These are phyloP conservation scores for Suillus luteus DNA, from an alignment of 768 basidiomycete genomes.

Conservation along the genomic window DNA sequence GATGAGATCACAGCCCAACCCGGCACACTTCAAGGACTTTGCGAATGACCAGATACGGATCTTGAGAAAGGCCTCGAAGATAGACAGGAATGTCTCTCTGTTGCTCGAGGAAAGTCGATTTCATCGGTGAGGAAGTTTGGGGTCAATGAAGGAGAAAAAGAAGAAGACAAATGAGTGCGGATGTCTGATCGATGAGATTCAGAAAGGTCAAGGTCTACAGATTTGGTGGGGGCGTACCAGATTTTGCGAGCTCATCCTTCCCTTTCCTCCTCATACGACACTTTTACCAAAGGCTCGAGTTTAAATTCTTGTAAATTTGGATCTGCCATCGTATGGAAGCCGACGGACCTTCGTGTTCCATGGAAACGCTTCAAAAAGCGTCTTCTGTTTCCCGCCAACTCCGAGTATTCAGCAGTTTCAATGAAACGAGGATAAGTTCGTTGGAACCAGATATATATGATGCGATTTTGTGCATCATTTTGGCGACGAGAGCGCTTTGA, in stretches of 20 bases:
- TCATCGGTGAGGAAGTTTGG: conserved; percentile 50
- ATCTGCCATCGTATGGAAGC: not conserved
- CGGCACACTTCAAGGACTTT: conserved; percentile 72
- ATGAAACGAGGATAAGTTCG: too few relatives aligned
- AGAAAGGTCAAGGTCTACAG: too few relatives aligned
- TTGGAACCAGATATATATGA: too few relatives aligned
- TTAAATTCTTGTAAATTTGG: not conserved
- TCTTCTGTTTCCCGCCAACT: conserved; percentile 63
- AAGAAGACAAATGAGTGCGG: conserved; percentile 42
- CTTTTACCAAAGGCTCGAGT: conserved; percentile 59
- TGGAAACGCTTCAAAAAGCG: conserved; percentile 65
- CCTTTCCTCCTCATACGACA: conserved; percentile 68
- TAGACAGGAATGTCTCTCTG: too few relatives aligned
- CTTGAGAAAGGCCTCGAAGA: too few relatives aligned
- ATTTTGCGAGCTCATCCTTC: conserved; percentile 48
- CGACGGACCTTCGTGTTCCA: conserved; percentile 48
- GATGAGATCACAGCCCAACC: conserved; percentile 76
- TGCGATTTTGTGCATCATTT: too few relatives aligned
- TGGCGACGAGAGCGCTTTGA: too few relatives aligned
- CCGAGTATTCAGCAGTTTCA: conserved; percentile 34
- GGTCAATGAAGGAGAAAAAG: conserved; percentile 69
- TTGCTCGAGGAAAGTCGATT: conserved; percentile 36
- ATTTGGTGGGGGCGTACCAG: conserved; percentile 45
- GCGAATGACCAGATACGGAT: conserved; percentile 42
- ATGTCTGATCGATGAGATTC: too few relatives aligned